A percentile compares a stretch with the other conserved stretches of the same genome.
These are phyloP conservation scores for Chenopodium quinoa DNA, from an alignment of 148 eudicot species.

Conservation along the genomic window DNA sequence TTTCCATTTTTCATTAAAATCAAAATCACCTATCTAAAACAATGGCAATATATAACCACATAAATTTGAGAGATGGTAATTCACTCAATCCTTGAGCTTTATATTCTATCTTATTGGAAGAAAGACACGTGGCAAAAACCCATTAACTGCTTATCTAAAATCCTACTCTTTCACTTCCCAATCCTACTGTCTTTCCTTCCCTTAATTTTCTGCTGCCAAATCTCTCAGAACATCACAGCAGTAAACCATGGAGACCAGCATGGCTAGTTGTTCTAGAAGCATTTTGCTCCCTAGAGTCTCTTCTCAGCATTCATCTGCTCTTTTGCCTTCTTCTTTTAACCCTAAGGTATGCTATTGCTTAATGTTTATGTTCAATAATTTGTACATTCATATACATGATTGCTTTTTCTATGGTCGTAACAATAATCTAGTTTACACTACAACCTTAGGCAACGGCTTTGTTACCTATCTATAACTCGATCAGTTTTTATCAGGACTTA, in stretches of 20 bases:
- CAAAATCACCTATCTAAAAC: background rate
- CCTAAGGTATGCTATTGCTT: conserved; percentile 46
- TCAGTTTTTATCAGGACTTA: background rate
- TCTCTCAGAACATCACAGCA: background rate
- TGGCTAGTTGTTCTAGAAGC: conserved; percentile 65
- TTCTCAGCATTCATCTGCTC: conserved; percentile 57
- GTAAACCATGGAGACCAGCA: conserved; percentile 61
- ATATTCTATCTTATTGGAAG: conserved; percentile 35
- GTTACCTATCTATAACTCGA: no score
- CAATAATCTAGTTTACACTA: background rate
- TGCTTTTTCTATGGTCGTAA: background rate
- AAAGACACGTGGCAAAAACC: conserved; percentile 65
- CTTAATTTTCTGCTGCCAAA: background rate
- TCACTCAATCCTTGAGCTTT: conserved; percentile 19
- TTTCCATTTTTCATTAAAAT: background rate
- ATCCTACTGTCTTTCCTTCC: conserved; percentile 7
- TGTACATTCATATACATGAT: background rate
- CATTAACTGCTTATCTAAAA: conserved; percentile 61
- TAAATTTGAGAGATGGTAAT: conserved; percentile 45
- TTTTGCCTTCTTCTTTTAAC: conserved; percentile 48
- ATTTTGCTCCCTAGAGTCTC: conserved; percentile 57
- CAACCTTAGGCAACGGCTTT: background rate
- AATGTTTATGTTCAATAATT: background rate
- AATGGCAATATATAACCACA: conserved; percentile 40
- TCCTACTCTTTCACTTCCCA: conserved; percentile 17